phyloP scores from a whole-genome alignment of 768 basidiomycete genomes.

The Melanogaster broomeanus region DNA sequence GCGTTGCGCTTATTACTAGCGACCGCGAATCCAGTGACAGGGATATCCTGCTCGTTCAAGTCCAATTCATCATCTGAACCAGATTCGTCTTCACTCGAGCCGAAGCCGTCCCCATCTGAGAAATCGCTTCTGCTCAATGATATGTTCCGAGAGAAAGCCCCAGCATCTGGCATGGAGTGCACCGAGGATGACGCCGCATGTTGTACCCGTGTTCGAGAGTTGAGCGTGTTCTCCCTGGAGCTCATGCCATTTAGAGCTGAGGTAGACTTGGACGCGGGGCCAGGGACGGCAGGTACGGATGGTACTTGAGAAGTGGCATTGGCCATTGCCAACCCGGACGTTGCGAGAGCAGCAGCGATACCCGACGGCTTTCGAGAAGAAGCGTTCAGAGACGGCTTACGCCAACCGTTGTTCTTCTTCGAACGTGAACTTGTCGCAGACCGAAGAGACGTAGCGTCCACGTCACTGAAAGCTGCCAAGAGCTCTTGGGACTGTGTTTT shows the following conservation, averaged over 20 bases:
- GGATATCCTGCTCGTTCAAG: constrained; percentile 62
- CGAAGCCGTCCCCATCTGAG: constrained; percentile 28
- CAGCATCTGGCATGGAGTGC: constrained; percentile 10
- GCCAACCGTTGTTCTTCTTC: constrained; percentile 21
- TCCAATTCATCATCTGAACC: constrained; percentile 37
- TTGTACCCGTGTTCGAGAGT: neutral
- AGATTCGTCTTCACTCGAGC: constrained; percentile 32
- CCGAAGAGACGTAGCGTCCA: constrained; percentile 26
- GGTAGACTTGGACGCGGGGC: constrained; percentile 17
- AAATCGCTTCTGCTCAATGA: constrained; percentile 23
- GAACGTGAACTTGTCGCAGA: constrained; percentile 27
- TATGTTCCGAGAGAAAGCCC: constrained; percentile 15
- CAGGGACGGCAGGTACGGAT: constrained; percentile 26
- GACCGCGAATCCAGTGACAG: constrained; percentile 96
- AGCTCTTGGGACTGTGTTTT: constrained; percentile 21
- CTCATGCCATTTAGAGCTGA: constrained; percentile 15
- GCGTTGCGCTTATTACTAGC: constrained; percentile 93
- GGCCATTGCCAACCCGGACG: constrained; percentile 67
- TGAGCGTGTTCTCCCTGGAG: constrained; percentile 2
- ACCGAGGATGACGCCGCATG: constrained; percentile 5
- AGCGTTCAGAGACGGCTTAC: constrained; percentile 11
- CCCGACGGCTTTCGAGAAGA: constrained; percentile 46
- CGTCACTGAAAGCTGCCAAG: constrained; percentile 16
- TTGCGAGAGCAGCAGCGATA: constrained; percentile 68
- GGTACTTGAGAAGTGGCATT: constrained; percentile 52